Conservation (phyloP, 2,329 filamentous ascomycete genomes). For the Epichloe sp. region DNA sequence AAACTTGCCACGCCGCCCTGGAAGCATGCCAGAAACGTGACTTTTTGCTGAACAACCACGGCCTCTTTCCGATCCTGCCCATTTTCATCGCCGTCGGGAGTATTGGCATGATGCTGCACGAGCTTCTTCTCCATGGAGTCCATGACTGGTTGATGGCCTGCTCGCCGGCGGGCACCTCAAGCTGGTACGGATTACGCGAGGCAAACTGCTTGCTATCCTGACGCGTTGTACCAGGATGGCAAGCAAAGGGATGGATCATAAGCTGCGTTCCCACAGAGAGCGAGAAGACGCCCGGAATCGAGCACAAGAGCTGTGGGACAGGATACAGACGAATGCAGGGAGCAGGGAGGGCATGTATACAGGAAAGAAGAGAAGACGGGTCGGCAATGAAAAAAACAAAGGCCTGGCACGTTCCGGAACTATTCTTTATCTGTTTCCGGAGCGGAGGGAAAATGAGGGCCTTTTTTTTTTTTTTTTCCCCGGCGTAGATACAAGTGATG, state of each 20-base stretch:
- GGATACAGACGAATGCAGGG: background rate
- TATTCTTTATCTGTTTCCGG: background rate
- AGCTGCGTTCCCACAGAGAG: background rate
- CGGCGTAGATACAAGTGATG: too few relatives aligned
- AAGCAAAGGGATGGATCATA: background rate
- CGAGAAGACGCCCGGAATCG: too few relatives aligned
- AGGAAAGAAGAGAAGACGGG: background rate
- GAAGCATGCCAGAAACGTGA: constrained; percentile 30
- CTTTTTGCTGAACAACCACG: constrained; percentile 10
- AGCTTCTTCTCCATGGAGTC: background rate
- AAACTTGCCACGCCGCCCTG: constrained; percentile 39
- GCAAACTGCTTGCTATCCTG: background rate
- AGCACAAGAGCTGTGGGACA: too few relatives aligned
- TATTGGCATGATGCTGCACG: background rate
- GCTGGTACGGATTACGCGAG: background rate
- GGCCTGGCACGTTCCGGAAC: too few relatives aligned
- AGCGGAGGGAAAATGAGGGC: background rate
- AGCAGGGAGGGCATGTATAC: background rate
- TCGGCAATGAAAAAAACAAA: too few relatives aligned
- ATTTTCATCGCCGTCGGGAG: background rate
- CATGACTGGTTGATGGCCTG: constrained; percentile 1
- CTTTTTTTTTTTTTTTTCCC: too few relatives aligned
- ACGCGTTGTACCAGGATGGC: background rate
- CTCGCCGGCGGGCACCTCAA: background rate
- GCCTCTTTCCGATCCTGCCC: background rate